Evolutionary conservation across 805 yeast species (phyloP).

Genomic region (Kuraishia ogatae): DNA sequence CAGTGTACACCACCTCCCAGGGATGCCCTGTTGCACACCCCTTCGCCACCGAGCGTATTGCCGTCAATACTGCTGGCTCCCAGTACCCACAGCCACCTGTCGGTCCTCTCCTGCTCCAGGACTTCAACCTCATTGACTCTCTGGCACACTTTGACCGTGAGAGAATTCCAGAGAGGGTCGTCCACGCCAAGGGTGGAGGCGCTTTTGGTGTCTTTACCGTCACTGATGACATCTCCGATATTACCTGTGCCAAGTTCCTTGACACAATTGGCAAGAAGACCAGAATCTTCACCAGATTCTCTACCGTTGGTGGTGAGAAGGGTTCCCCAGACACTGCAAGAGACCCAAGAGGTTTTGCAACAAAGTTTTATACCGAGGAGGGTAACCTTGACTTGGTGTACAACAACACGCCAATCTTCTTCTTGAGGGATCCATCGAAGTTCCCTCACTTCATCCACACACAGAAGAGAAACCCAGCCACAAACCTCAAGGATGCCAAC

Average conservation of each 20-base stretch:
- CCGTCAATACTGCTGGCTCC: conserved; percentile 34
- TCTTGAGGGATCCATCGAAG: conserved; percentile 77
- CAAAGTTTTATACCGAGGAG: conserved; percentile 75
- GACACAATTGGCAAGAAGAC: conserved; percentile 75
- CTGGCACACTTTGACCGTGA: conserved; percentile 86
- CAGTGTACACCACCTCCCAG: conserved; percentile 61
- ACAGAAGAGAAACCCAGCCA: conserved; percentile 79
- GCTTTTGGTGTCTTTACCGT: conserved; percentile 84
- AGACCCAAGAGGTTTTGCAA: conserved; percentile 82
- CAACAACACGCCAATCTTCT: conserved; percentile 82
- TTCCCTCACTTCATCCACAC: conserved; percentile 87
- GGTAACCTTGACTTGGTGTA: conserved; percentile 81
- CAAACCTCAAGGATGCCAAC: conserved; percentile 70
- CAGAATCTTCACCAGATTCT: conserved; percentile 63
- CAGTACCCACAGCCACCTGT: conserved; percentile 19
- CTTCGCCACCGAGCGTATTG: conserved; percentile 67
- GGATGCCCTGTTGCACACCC: conserved; percentile 76
- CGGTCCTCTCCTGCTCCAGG: conserved; percentile 79
- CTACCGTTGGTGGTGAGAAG: conserved; percentile 81
- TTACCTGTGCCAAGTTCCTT: conserved; percentile 64
- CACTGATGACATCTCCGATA: conserved; percentile 74
- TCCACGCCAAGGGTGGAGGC: conserved; percentile 91
- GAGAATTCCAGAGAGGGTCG: conserved; percentile 87
- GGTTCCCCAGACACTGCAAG: conserved; percentile 80
- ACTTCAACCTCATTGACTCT: conserved; percentile 70